Evolutionary conservation across 2,329 filamentous ascomycete genomes (phyloP).

Genomic region (Colletotrichum spinosum): DNA sequence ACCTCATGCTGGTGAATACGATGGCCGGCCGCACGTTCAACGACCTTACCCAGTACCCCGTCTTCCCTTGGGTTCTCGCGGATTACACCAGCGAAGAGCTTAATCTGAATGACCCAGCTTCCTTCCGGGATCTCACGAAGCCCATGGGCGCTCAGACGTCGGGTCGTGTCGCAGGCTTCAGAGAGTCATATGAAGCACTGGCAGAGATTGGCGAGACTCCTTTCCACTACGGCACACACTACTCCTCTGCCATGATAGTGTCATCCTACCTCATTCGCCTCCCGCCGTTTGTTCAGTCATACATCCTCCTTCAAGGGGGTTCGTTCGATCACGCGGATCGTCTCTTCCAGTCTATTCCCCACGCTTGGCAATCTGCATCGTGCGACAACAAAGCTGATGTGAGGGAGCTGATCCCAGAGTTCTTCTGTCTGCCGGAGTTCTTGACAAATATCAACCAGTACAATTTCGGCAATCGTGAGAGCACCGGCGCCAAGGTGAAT

Average conservation of each 20-base stretch:
- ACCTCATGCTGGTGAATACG: slow-evolving; percentile 98
- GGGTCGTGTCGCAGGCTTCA: slow-evolving; percentile 81
- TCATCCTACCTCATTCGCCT: slow-evolving; percentile 95
- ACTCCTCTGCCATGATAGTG: slow-evolving; percentile 99
- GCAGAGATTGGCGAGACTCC: slow-evolving; percentile 92
- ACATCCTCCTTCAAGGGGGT: slow-evolving; percentile 93
- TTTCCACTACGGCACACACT: slow-evolving; percentile 98
- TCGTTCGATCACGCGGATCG: slow-evolving; percentile 96
- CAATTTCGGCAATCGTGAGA: slow-evolving; percentile 91
- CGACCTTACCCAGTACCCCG: slow-evolving; percentile 96
- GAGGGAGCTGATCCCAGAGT: slow-evolving; percentile 93
- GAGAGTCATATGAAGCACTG: slow-evolving; percentile 86
- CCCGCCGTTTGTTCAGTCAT: slow-evolving; percentile 96
- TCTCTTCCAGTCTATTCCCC: slow-evolving; percentile 92
- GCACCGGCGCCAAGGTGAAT: slow-evolving; percentile 82
- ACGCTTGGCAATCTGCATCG: slow-evolving; percentile 91
- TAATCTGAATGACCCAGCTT: slow-evolving; percentile 84
- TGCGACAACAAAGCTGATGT: slow-evolving; percentile 93
- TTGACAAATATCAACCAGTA: slow-evolving; percentile 94
- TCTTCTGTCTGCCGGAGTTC: slow-evolving; percentile 97
- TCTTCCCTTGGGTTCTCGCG: slow-evolving; percentile 96
- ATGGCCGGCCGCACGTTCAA: slow-evolving; percentile 98
- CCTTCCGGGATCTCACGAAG: slow-evolving; percentile 91
- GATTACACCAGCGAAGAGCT: slow-evolving; percentile 96
- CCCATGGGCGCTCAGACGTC: slow-evolving; percentile 94